Percentiles rank a stretch among this genome's conserved stretches.
phyloP scores from a whole-genome alignment of 805 yeast species.

The Starmera quercuum region DNA sequence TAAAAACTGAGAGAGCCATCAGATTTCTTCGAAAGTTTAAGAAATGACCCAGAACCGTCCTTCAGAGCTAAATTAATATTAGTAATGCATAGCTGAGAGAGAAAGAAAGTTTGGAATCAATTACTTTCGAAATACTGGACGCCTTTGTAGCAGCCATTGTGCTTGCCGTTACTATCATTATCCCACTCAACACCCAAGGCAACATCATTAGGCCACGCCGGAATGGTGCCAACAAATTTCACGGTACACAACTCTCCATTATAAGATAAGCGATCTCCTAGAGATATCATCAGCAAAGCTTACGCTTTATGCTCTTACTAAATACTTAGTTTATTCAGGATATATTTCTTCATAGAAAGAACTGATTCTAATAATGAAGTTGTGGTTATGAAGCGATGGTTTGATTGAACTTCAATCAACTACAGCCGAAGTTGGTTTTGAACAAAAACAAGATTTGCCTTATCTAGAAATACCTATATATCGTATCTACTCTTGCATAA shows the following conservation, averaged over 20 bases:
- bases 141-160: conserved; percentile 55
- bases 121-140: conserved; percentile 41
- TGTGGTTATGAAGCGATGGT: too few relatives aligned
- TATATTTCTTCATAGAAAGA: too few relatives aligned
- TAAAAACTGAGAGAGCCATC: conserved; percentile 28
- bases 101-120: conserved; percentile 1
- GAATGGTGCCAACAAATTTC: conserved; percentile 49
- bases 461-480: too few relatives aligned
- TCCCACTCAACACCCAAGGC: conserved; percentile 92
- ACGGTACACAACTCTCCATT: conserved; percentile 55
- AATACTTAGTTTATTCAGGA: too few relatives aligned
- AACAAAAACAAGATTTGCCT: too few relatives aligned
- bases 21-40: conserved; percentile 36
- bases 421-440: too few relatives aligned
- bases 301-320: too few relatives aligned
- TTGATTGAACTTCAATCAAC: too few relatives aligned
- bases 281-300: neutral
- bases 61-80: conserved; percentile 12
- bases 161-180: conserved; percentile 55
- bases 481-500: conserved; percentile 7
- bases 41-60: conserved; percentile 53
- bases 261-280: conserved; percentile 26
- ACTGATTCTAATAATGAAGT: too few relatives aligned
- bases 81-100: conserved; percentile 17
- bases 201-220: conserved; percentile 47